phyloP scores from a whole-genome alignment of 2,329 filamentous ascomycete genomes.

The Epichloe aotearoae region DNA sequence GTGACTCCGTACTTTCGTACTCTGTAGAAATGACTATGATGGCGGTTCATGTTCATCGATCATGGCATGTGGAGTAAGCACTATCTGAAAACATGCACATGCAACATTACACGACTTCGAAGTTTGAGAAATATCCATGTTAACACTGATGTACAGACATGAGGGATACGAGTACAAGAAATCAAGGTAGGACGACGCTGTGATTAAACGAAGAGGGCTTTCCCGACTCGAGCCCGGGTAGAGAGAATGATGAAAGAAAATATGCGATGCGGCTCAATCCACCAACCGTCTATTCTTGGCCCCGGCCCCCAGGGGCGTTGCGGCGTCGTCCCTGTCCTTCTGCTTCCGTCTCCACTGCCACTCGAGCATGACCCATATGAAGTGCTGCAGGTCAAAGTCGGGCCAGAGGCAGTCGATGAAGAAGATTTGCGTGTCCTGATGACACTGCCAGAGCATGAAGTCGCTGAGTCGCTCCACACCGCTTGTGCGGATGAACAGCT shows the following conservation, averaged over 20 bases:
- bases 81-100: too few species aligned
- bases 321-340: slow-evolving; percentile 35
- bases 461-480: slow-evolving; percentile 88
- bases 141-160: too few species aligned
- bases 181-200: background rate
- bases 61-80: too few species aligned
- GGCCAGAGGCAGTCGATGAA: slow-evolving; percentile 92
- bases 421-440: slow-evolving; percentile 82
- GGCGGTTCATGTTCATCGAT: too few species aligned
- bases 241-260: too few species aligned
- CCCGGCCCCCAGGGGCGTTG: slow-evolving; percentile 2
- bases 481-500: slow-evolving; percentile 83
- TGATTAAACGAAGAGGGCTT: background rate
- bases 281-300: slow-evolving; percentile 2
- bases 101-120: too few species aligned
- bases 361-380: slow-evolving; percentile 81
- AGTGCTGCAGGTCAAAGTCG: slow-evolving; percentile 87
- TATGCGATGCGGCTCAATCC: background rate
- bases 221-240: too few species aligned
- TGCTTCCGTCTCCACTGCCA: slow-evolving; percentile 63
- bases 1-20: too few species aligned
- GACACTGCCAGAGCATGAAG: slow-evolving; percentile 98
- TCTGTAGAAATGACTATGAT: too few species aligned
- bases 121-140: too few species aligned
- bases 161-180: too few species aligned